These are phyloP conservation scores for Penicillium cataractarum DNA, from an alignment of 495 filamentous ascomycete species.

Conservation along the genomic window DNA sequence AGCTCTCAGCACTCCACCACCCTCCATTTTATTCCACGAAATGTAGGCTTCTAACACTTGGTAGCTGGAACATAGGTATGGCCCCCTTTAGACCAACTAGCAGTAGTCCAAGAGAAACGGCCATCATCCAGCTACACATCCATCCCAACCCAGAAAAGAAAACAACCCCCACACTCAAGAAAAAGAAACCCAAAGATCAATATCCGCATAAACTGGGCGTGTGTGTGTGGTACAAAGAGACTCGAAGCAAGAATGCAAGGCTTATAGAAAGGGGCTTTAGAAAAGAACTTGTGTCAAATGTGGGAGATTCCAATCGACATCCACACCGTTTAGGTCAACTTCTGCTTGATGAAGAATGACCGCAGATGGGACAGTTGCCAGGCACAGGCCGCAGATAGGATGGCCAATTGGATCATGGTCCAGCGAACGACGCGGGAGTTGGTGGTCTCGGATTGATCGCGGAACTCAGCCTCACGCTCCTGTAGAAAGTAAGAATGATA, in stretches of 20 bases:
- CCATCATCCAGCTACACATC: background rate
- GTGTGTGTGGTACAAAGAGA: conserved; percentile 19
- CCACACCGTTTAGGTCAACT: conserved; percentile 66
- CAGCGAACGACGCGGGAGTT: conserved; percentile 93
- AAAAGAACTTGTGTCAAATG: conserved; percentile 13
- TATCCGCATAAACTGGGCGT: conserved; percentile 20
- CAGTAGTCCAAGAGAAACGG: background rate
- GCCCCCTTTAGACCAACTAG: background rate
- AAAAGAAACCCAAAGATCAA: conserved; percentile 18
- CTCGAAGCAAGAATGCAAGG: conserved; percentile 28
- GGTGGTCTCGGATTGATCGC: conserved; percentile 93
- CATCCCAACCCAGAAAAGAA: background rate
- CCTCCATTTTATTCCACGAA: conserved; percentile 17
- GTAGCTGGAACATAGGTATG: background rate
- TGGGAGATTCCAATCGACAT: background rate
- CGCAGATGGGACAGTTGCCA: conserved; percentile 96
- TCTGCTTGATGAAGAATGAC: conserved; percentile 99
- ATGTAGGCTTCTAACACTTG: background rate
- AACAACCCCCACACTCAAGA: conserved; percentile 6
- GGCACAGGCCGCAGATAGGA: conserved; percentile 90
- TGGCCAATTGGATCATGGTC: conserved; percentile 85
- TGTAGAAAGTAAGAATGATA: conserved; percentile 34
- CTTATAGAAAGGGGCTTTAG: conserved; percentile 25
- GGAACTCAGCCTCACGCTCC: conserved; percentile 98
- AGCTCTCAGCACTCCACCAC: conserved; percentile 20